These are phyloP conservation scores for Monilinia vaccinii-corymbosi DNA, from an alignment of 2,329 filamentous ascomycete genomes.

Conservation along the genomic window DNA sequence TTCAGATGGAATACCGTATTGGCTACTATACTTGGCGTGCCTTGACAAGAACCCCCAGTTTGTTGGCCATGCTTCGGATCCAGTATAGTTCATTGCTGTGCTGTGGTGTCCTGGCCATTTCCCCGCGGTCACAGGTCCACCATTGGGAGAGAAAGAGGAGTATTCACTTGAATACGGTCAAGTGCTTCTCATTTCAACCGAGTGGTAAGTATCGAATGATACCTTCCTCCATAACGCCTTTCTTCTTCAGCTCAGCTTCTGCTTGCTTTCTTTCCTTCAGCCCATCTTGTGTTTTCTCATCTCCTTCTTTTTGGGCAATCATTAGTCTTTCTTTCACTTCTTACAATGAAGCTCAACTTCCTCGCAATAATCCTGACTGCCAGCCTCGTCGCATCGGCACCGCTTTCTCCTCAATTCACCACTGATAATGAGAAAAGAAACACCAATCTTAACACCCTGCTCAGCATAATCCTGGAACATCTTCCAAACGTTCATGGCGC, in stretches of 20 bases:
- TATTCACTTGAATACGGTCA: background rate
- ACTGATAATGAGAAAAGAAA: conserved; percentile 10
- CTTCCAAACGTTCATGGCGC: conserved; percentile 21
- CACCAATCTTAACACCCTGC: conserved; percentile 20
- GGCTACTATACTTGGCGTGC: no score
- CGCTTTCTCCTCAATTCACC: background rate
- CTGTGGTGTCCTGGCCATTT: background rate
- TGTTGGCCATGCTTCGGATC: no score
- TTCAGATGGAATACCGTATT: no score
- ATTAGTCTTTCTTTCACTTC: background rate
- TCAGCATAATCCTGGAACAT: conserved; percentile 19
- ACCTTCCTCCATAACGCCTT: background rate
- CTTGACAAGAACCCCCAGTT: no score
- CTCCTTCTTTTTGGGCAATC: background rate
- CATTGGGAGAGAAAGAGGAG: background rate
- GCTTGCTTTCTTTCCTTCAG: background rate
- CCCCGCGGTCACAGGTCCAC: background rate
- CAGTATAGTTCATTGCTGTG: background rate
- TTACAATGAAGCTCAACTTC: conserved; percentile 3
- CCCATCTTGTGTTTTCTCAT: background rate
- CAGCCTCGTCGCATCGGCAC: conserved; percentile 13
- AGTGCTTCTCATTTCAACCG: background rate
- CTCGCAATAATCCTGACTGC: conserved; percentile 10
- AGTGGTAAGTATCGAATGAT: conserved; percentile 1
- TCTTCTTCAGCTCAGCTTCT: background rate